Base-by-base conservation (phyloP, 2,329 filamentous ascomycete genomes). In the Aspergillus tubingensis region DNA sequence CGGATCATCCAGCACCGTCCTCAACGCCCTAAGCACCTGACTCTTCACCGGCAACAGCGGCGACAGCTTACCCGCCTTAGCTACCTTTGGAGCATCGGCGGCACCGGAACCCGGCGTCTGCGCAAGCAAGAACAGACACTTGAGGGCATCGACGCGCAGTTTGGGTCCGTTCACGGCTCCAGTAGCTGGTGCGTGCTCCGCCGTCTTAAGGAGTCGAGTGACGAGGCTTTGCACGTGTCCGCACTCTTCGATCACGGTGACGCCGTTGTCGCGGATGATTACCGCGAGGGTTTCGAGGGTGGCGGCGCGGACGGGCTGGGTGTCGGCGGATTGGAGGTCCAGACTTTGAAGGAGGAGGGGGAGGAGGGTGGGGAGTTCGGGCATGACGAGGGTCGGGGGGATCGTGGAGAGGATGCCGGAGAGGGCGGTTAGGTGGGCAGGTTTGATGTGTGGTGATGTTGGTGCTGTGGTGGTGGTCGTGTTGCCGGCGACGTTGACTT, bases 271-370 rank as follows among this genome's bases (percentile, higher is more conserved):
- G 41, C 80, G 78, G 52, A 89, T 82, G 6, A 88, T 81, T 1
- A 84, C 80, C 11, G 80, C 80, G 5, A 89, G 78, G 2, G 85
- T 88, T 11, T 82, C 80, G 25, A 90, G 81, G 0, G 86, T 86
- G 4, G 85, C 84, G 57, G 82, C 78, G 65, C 88, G 88, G 62
- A 88, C 83, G 10, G 77, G 76, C 48, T 82, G 77, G 2, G 81
- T 81, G 59, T 76, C 74, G 19, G 75, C 69, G 3, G 71, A 68
- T 58, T 78, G 70, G 54, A 87, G 77, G 66, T 89, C 87, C 5
- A 90, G 80, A 32, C 81, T 85, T 69, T 89, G 87, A 0, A 90
- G 78, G 17, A 90, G 81, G 1, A 89, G 77, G 0, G 86, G 85
- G 4, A 86, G 77, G 2, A 90, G 77, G 4, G 82, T 81, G 1